Conservation (phyloP, 2,329 filamentous ascomycete species). For the Trichoderma koningii region DNA sequence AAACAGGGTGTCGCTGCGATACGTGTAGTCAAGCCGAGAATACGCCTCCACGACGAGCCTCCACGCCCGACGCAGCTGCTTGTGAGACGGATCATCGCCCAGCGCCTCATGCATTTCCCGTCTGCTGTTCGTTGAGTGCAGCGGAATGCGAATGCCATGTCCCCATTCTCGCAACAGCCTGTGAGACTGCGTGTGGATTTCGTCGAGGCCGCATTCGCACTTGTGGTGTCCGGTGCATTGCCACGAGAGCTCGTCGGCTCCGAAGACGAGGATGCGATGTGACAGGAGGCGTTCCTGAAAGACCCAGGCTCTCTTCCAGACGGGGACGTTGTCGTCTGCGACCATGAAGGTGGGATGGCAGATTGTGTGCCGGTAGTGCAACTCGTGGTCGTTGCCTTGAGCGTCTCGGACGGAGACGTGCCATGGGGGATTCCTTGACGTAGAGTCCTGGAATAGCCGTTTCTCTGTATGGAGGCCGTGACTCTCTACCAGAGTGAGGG, state of each 20-base stretch:
- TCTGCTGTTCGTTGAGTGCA: slow-evolving; percentile 9
- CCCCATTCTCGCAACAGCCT: slow-evolving; percentile 21
- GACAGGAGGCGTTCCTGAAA: slow-evolving; percentile 24
- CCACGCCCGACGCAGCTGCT: slow-evolving; percentile 19
- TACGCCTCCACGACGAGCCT: slow-evolving; percentile 20
- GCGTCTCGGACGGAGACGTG: slow-evolving; percentile 5
- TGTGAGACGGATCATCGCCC: slow-evolving; percentile 15
- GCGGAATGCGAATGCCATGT: background rate
- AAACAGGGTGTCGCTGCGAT: slow-evolving; percentile 23
- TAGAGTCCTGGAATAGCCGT: slow-evolving; percentile 13
- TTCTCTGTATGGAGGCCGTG: background rate
- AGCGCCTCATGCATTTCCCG: slow-evolving; percentile 5
- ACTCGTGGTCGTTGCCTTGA: slow-evolving; percentile 1
- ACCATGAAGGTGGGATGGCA: slow-evolving; percentile 21
- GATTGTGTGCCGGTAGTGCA: slow-evolving; percentile 11
- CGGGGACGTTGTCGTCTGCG: background rate
- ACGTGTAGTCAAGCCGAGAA: slow-evolving; percentile 18
- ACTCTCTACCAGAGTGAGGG: slow-evolving; percentile 17
- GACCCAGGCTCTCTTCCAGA: slow-evolving; percentile 24
- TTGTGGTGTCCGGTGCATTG: slow-evolving; percentile 17
- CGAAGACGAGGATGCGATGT: slow-evolving; percentile 22
- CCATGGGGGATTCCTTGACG: background rate
- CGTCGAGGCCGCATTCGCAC: slow-evolving; percentile 23
- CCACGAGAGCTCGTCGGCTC: slow-evolving; percentile 24
- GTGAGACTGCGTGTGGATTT: background rate